Base-by-base conservation (phyloP, 148 eudicot genomes). In the Bassia scoparia region DNA sequence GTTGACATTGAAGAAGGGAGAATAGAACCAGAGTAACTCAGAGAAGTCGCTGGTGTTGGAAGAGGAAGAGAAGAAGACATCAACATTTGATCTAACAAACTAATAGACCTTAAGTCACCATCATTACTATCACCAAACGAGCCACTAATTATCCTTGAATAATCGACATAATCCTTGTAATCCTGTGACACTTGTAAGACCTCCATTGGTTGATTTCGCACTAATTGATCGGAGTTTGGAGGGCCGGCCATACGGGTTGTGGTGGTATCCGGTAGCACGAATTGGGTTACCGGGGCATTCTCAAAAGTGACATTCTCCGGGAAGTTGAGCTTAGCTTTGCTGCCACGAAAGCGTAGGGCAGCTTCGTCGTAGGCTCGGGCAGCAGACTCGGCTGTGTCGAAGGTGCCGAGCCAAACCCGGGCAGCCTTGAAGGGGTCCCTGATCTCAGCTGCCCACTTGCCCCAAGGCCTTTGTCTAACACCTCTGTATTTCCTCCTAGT, bases 401-500 rank as follows among this genome's bases (percentile, higher is more conserved):
- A 90, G 31, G 96, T 90, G 52, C 96, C 96, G 52, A 90, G 77
- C 96, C 96, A 90, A 6, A 90, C 96, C 24, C 96, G 80, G 5
- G 96, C 96, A 0, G 96, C 96, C 38, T 90, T 90, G 77, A 86
- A 90, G 14, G 96, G 96, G 70, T 90, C 96, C 20, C 95, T 61
- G 7, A 89, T 89, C 62, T 89, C 95, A 0, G 91, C 91, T 3
- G 95, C 95, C 95, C 95, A 89, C 84, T 89, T 89, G 1, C 94
- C 94, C 94, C 94, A 89, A 6, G 94, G 94, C 24, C 94, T 43
- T 41, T 88, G 96, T 11, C 96, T 78, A 13, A 90, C 92, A 66
- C 96, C 96, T 48, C 96, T 83, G 83, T 90, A 90, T 54, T 81
- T 88, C 48, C 96, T 83, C 50, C 77, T 81, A n/a, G 33, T 71